Percentiles rank a stretch among this genome's conserved stretches.
Conservation (phyloP, 1,284 basidiomycete species). For the Butyriboletus regius region DNA sequence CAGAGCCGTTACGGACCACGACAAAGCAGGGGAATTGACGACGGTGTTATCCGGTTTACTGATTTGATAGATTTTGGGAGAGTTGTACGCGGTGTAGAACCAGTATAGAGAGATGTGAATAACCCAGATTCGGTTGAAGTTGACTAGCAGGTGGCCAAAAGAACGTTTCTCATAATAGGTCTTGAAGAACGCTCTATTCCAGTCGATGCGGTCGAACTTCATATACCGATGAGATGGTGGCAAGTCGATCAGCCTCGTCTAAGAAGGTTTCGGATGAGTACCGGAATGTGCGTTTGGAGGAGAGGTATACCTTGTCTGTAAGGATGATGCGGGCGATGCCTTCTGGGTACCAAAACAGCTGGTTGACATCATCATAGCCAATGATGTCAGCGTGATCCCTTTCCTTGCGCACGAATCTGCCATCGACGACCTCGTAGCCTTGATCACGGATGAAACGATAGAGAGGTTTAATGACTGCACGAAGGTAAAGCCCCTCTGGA, state of each 20-base stretch:
- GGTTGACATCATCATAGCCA: slow-evolving; percentile 98
- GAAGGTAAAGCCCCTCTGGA: slow-evolving; percentile 89
- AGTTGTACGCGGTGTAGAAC: slow-evolving; percentile 92
- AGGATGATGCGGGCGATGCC: slow-evolving; percentile 90
- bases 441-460: slow-evolving; percentile 97
- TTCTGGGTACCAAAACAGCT: slow-evolving; percentile 99
- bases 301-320: slow-evolving; percentile 66
- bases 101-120: slow-evolving; percentile 87
- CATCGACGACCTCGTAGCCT: slow-evolving; percentile 93
- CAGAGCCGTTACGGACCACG: slow-evolving; percentile 81
- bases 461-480: slow-evolving; percentile 88
- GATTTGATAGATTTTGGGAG: slow-evolving; percentile 69
- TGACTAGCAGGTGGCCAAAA: slow-evolving; percentile 87
- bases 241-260: slow-evolving; percentile 84
- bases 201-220: slow-evolving; percentile 91
- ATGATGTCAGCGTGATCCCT: slow-evolving; percentile 91
- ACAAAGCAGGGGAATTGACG: slow-evolving; percentile 60
- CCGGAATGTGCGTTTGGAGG: not conserved
- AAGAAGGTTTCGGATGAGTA: slow-evolving; percentile 3
- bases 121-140: slow-evolving; percentile 97
- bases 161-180: slow-evolving; percentile 94
- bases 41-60: slow-evolving; percentile 29
- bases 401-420: slow-evolving; percentile 90
- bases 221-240: slow-evolving; percentile 85
- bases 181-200: slow-evolving; percentile 93